Percentiles rank a stretch among this genome's conserved stretches.
Conservation (phyloP, 148 eudicot species). For the Salicornia ramosissima region DNA sequence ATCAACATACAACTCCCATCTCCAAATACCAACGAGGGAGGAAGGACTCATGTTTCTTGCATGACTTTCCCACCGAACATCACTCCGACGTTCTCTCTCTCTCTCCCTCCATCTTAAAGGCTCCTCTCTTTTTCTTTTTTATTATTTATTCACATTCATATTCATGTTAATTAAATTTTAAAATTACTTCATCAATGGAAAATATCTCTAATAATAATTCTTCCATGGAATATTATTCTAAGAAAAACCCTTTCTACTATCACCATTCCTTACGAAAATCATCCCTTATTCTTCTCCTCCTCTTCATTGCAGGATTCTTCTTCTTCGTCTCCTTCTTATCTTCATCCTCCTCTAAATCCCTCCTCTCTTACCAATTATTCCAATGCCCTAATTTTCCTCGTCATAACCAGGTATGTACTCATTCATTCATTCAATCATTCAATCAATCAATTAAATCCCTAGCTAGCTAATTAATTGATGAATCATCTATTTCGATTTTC, state of each 20-base stretch:
- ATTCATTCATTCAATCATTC: no score
- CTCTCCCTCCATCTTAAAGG: no score
- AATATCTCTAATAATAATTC: not conserved
- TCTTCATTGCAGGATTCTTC: conserved; percentile 10
- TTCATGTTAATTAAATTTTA: not conserved
- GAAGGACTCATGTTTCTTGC: conserved; percentile 17
- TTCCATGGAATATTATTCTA: conserved; percentile 12
- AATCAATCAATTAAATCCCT: no score
- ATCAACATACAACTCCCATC: not conserved
- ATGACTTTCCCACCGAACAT: conserved; percentile 32
- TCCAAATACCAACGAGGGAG: not conserved
- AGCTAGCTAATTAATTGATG: no score
- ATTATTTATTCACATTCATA: not conserved
- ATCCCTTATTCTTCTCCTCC: conserved; percentile 8
- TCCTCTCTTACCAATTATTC: conserved; percentile 7
- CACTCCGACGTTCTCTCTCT: not conserved
- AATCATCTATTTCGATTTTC: no score
- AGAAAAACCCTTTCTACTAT: conserved; percentile 8
- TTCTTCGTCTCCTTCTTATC: conserved; percentile 2
- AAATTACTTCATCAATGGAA: not conserved
- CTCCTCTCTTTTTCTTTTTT: not conserved
- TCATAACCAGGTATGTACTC: conserved; percentile 9
- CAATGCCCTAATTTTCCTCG: conserved; percentile 4
- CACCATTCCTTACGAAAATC: conserved; percentile 4
- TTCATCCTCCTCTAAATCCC: conserved; percentile 14